These are phyloP conservation scores for Leptodermis oblonga DNA, from an alignment of 257 asterid genomes.

Conservation along the genomic window DNA sequence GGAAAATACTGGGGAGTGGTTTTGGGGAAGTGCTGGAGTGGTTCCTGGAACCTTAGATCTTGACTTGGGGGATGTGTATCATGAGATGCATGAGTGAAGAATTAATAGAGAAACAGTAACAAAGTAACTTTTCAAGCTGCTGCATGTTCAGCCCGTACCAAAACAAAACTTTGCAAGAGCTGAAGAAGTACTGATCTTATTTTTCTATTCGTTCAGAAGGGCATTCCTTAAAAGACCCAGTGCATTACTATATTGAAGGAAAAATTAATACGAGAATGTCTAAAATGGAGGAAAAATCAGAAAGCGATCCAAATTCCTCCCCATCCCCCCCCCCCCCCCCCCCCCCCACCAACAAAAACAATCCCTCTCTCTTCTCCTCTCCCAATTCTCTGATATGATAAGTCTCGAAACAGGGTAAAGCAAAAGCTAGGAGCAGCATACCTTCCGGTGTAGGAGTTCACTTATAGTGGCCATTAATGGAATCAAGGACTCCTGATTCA, in stretches of 20 bases:
- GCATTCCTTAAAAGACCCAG: neutral
- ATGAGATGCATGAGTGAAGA: neutral
- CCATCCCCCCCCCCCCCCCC: neutral
- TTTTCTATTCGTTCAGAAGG: too few species aligned
- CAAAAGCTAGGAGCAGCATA: conserved; percentile 23
- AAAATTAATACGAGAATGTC: neutral
- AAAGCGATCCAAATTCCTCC: neutral
- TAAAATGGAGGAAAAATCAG: neutral
- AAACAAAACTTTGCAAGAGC: neutral
- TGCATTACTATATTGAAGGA: neutral
- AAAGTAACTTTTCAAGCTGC: neutral
- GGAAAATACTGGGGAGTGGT: neutral
- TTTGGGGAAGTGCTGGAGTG: too few species aligned
- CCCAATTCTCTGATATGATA: neutral
- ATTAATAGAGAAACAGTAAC: neutral
- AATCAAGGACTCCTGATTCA: conserved; percentile 35
- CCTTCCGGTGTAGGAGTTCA: conserved; percentile 71
- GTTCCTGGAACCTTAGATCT: neutral
- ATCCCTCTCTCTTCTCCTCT: too few species aligned
- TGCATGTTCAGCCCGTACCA: neutral
- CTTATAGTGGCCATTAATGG: conserved; percentile 62
- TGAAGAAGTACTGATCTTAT: neutral
- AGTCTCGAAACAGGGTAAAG: neutral
- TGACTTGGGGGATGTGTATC: neutral
- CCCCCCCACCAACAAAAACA: too few species aligned